Percentiles rank a stretch among this genome's conserved stretches.
Conservation (phyloP, 2,329 filamentous ascomycete species). For the Moelleriella libera region DNA sequence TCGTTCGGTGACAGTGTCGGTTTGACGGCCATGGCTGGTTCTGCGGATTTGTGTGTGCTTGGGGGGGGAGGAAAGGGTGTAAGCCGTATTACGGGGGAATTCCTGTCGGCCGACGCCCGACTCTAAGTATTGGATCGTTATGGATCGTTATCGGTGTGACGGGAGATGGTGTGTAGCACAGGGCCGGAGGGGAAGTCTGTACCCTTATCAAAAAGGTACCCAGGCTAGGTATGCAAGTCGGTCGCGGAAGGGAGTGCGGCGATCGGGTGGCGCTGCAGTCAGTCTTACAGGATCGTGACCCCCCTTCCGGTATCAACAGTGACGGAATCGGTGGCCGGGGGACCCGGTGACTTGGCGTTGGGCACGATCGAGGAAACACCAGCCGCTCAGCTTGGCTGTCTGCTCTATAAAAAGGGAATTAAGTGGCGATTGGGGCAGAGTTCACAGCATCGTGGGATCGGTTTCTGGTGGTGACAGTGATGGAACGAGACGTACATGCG, state of each 20-base stretch:
- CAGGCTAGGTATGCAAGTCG: not conserved
- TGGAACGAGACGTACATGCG: not conserved
- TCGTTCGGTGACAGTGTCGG: slow-evolving; percentile 15
- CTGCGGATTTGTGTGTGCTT: not conserved
- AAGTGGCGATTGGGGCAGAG: not conserved
- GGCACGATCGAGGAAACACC: too few relatives aligned
- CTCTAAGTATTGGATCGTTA: not conserved
- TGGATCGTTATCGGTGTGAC: not conserved
- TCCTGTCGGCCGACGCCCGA: too few relatives aligned
- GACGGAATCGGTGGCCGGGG: too few relatives aligned
- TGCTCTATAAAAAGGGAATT: not conserved
- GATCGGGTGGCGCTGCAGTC: not conserved
- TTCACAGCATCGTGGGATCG: not conserved
- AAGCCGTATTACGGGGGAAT: too few relatives aligned
- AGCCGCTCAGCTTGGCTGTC: too few relatives aligned
- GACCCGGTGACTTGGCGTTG: too few relatives aligned
- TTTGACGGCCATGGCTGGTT: not conserved
- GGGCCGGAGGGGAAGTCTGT: not conserved
- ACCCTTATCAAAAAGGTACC: not conserved
- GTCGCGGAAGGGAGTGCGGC: not conserved
- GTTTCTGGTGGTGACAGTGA: not conserved
- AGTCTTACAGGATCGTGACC: not conserved
- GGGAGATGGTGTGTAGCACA: not conserved
- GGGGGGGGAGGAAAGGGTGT: not conserved
- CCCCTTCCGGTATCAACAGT: not conserved